Evolutionary conservation across 2,329 filamentous ascomycete species (phyloP).

Genomic region (Escovopsis weberi): DNA sequence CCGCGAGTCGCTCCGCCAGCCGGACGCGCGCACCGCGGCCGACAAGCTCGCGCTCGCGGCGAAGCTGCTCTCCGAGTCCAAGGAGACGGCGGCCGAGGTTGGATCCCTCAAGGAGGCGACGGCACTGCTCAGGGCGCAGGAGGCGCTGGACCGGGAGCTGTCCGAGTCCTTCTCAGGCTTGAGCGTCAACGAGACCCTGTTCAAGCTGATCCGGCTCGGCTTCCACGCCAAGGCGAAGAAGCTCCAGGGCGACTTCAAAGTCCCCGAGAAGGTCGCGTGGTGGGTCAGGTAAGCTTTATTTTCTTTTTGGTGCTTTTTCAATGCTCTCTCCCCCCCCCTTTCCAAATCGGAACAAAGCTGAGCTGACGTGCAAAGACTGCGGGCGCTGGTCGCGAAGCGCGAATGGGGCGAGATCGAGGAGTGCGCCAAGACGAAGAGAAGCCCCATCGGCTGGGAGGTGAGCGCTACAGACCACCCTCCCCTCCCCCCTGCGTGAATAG

Average conservation of each 20-base stretch:
- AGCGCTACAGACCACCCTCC: conserved; percentile 14
- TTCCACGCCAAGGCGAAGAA: conserved; percentile 78
- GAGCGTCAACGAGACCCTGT: conserved; percentile 82
- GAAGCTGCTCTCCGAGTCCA: conserved; percentile 70
- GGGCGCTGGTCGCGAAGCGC: conserved; percentile 76
- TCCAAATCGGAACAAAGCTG: no score
- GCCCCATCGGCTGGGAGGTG: conserved; percentile 92
- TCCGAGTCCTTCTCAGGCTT: conserved; percentile 65
- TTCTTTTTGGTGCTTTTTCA: conserved; percentile 1
- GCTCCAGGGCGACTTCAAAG: conserved; percentile 81
- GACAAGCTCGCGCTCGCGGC: conserved; percentile 84
- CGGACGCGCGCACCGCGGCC: conserved; percentile 50
- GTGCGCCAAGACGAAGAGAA: conserved; percentile 62
- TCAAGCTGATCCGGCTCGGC: conserved; percentile 68
- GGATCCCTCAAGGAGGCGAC: conserved; percentile 66
- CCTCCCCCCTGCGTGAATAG: no score
- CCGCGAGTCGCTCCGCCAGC: conserved; percentile 64
- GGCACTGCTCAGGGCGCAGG: conserved; percentile 71
- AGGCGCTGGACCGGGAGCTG: conserved; percentile 72
- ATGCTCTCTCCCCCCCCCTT: no score
- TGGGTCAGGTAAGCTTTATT: conserved; percentile 50
- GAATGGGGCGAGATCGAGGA: conserved; percentile 93
- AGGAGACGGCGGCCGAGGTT: conserved; percentile 62
- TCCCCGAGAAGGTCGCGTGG: conserved; percentile 79
- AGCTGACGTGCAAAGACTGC: conserved; percentile 37